Conservation (phyloP, 2,329 filamentous ascomycete species). For the Fusarium avenaceum region DNA sequence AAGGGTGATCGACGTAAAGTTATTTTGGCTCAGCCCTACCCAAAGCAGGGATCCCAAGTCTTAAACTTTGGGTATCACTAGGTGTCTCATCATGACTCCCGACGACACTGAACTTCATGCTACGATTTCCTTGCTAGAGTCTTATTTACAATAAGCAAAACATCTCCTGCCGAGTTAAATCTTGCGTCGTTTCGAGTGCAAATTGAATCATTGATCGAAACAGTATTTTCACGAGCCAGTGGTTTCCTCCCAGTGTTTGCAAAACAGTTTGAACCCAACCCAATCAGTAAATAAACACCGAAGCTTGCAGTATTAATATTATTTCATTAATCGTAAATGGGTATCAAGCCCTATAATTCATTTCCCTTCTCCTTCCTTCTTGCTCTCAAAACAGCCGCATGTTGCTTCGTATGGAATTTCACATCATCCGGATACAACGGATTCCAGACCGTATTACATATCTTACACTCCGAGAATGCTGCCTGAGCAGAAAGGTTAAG, state of each 20-base stretch:
- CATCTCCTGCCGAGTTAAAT: no score
- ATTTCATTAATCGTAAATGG: slow-evolving; percentile 38
- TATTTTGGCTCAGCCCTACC: slow-evolving; percentile 8
- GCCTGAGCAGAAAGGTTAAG: slow-evolving; percentile 60
- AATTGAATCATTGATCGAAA: no score
- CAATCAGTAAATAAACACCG: background rate
- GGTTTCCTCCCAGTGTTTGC: background rate
- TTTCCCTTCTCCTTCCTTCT: slow-evolving; percentile 45
- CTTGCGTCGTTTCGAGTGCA: no score
- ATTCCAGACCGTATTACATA: slow-evolving; percentile 61
- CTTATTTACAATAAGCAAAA: no score
- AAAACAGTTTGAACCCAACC: background rate
- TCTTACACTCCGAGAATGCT: slow-evolving; percentile 59
- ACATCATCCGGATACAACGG: slow-evolving; percentile 60
- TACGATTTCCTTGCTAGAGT: no score
- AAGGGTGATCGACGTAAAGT: slow-evolving; percentile 3
- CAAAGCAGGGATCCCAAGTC: background rate
- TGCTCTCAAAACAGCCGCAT: slow-evolving; percentile 52
- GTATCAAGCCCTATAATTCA: slow-evolving; percentile 47
- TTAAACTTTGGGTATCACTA: background rate
- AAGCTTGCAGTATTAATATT: background rate
- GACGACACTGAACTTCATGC: no score
- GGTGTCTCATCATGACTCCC: background rate
- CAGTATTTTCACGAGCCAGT: no score
- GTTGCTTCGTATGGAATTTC: slow-evolving; percentile 58